phyloP scores from a whole-genome alignment of 257 asterid species.

The Petrea volubilis region DNA sequence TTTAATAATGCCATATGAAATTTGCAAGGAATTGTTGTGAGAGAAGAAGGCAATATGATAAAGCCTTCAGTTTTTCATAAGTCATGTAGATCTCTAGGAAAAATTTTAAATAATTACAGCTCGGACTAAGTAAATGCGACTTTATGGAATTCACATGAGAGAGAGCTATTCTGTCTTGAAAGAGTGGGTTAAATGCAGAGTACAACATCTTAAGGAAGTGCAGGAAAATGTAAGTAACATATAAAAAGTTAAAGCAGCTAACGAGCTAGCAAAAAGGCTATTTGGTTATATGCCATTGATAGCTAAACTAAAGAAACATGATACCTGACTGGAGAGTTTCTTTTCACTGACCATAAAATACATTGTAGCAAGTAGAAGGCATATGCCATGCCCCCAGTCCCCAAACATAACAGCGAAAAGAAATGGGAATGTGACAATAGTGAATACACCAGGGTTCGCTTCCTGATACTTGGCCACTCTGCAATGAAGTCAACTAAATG shows the following conservation, averaged over 20 bases:
- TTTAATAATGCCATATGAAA: background rate
- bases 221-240: background rate
- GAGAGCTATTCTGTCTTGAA: background rate
- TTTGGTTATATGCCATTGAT: background rate
- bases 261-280: background rate
- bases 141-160: background rate
- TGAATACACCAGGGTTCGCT: conserved; percentile 85
- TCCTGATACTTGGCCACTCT: conserved; percentile 87
- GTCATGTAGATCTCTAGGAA: background rate
- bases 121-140: background rate
- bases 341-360: conserved; percentile 55
- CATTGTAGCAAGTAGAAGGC: conserved; percentile 61
- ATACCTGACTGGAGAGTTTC: conserved; percentile 71
- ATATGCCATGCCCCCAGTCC: conserved; percentile 90
- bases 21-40: background rate
- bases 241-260: background rate
- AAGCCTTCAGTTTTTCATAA: background rate
- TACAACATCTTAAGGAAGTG: background rate
- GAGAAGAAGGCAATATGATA: background rate
- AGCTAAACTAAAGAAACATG: background rate
- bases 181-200: background rate
- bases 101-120: background rate
- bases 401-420: conserved; percentile 91
- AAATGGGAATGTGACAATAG: conserved; percentile 82
- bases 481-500: conserved; percentile 31